Percentiles rank a stretch among this genome's conserved stretches.
Conservation (phyloP, 305 asterid genomes). For the Solanum chacoense region DNA sequence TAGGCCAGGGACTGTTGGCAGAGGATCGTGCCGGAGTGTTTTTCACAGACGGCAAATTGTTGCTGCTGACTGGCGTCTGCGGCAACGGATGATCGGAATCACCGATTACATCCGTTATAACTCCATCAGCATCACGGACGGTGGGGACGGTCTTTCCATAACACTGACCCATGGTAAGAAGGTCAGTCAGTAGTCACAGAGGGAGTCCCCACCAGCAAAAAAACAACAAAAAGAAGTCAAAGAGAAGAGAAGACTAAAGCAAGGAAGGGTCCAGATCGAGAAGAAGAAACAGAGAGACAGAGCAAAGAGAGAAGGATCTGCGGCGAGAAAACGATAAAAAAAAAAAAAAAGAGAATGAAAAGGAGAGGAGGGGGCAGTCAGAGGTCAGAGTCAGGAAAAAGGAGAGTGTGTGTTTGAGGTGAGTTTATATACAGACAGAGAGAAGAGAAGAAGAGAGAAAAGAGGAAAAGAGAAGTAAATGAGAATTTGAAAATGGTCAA, state of each 20-base stretch:
- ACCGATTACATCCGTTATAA: slow-evolving; percentile 29
- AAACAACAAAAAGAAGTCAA: slow-evolving; percentile 1
- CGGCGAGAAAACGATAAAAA: slow-evolving; percentile 22
- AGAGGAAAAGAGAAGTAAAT: background rate
- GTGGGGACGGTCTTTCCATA: slow-evolving; percentile 86
- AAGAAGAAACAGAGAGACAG: background rate
- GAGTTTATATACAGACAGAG: background rate
- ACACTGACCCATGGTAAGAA: slow-evolving; percentile 76
- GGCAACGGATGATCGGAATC: slow-evolving; percentile 5
- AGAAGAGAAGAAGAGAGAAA: background rate
- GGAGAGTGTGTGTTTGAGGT: background rate
- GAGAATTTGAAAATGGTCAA: background rate
- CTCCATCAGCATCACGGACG: slow-evolving; percentile 37
- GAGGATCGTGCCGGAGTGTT: slow-evolving; percentile 69
- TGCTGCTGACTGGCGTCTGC: slow-evolving; percentile 7
- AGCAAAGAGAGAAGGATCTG: slow-evolving; percentile 3
- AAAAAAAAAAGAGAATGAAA: background rate
- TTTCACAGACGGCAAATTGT: slow-evolving; percentile 33
- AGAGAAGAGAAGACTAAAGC: background rate
- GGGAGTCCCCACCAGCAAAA: background rate
- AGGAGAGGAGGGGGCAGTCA: background rate
- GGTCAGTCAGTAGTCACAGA: slow-evolving; percentile 22
- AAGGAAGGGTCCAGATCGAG: slow-evolving; percentile 10
- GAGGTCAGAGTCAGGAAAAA: background rate
- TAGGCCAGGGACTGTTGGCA: slow-evolving; percentile 71